These are phyloP conservation scores for Lactifluus volemus DNA, from an alignment of 768 basidiomycete species.

Conservation along the genomic window DNA sequence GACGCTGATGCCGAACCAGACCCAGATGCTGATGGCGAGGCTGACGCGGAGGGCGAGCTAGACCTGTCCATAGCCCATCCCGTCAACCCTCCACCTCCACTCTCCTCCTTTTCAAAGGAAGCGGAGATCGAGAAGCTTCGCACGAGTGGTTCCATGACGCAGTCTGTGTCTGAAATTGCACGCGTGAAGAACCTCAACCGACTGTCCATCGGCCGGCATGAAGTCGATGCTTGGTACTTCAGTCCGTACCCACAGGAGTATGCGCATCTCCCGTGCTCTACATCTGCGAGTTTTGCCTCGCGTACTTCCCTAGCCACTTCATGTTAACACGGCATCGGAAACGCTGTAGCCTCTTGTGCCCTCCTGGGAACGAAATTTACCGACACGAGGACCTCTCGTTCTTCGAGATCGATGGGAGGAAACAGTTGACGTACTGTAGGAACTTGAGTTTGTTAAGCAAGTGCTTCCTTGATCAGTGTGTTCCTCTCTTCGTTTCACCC, in stretches of 20 bases:
- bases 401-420: conserved; percentile 96
- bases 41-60: conserved; percentile 66
- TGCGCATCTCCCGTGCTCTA: conserved; percentile 93
- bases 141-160: conserved; percentile 97
- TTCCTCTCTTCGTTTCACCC: conserved; percentile 16
- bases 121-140: conserved; percentile 98
- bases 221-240: conserved; percentile 99
- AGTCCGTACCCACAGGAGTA: conserved; percentile 98
- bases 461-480: conserved; percentile 96
- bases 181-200: conserved; percentile 98
- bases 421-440: conserved; percentile 93
- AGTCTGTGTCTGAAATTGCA: conserved; percentile 94
- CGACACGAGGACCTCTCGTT: conserved; percentile 95
- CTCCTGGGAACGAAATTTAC: conserved; percentile 99
- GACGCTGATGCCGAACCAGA: conserved; percentile 32
- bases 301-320: conserved; percentile 83
- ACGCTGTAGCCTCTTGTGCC: conserved; percentile 86
- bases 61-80: conserved; percentile 49
- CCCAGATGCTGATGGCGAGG: conserved; percentile 51
- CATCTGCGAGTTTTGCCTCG: conserved; percentile 97
- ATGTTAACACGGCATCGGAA: conserved; percentile 88
- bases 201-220: conserved; percentile 91
- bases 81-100: conserved; percentile 42
- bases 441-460: conserved; percentile 95
- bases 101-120: conserved; percentile 82